Evolutionary conservation across 805 yeast genomes (phyloP).

Genomic region (Ogataea paradorogensis): DNA sequence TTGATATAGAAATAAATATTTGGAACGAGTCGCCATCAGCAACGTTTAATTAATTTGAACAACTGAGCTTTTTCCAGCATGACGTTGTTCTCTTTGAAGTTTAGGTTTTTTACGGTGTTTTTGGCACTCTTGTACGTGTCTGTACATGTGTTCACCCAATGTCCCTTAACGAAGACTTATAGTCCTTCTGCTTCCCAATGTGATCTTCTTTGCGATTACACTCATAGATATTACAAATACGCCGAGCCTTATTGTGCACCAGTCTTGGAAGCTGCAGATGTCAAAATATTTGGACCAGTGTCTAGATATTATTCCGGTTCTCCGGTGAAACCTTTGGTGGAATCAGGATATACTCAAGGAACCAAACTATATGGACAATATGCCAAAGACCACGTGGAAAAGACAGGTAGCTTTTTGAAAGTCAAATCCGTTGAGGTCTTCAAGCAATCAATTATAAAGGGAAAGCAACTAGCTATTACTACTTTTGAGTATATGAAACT

Average conservation of each 20-base stretch:
- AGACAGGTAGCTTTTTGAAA: slow-evolving; percentile 12
- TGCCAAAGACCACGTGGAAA: slow-evolving; percentile 21
- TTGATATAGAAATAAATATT: slow-evolving; percentile 1
- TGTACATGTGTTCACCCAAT: slow-evolving; percentile 21
- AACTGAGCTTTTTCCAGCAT: background rate
- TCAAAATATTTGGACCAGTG: slow-evolving; percentile 14
- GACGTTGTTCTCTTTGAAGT: slow-evolving; percentile 14
- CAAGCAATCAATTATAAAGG: background rate
- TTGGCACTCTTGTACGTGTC: slow-evolving; percentile 16
- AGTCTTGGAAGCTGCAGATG: slow-evolving; percentile 11
- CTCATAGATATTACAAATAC: slow-evolving; percentile 20
- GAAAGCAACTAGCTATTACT: slow-evolving; percentile 1
- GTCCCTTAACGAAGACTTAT: slow-evolving; percentile 25
- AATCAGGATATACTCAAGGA: slow-evolving; percentile 7
- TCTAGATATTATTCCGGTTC: slow-evolving; percentile 19
- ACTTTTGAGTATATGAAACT: slow-evolving; percentile 4
- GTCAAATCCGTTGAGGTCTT: background rate
- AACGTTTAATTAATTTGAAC: slow-evolving; percentile 1
- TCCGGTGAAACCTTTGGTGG: slow-evolving; percentile 26
- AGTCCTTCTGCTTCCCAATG: slow-evolving; percentile 2
- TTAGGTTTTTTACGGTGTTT: slow-evolving; percentile 19
- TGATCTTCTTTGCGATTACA: slow-evolving; percentile 22
- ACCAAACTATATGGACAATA: slow-evolving; percentile 10
- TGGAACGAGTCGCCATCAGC: slow-evolving; percentile 12
- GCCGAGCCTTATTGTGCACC: slow-evolving; percentile 22